Evolutionary conservation across 1,284 basidiomycete species (phyloP).

Genomic region (Malassezia japonica): DNA sequence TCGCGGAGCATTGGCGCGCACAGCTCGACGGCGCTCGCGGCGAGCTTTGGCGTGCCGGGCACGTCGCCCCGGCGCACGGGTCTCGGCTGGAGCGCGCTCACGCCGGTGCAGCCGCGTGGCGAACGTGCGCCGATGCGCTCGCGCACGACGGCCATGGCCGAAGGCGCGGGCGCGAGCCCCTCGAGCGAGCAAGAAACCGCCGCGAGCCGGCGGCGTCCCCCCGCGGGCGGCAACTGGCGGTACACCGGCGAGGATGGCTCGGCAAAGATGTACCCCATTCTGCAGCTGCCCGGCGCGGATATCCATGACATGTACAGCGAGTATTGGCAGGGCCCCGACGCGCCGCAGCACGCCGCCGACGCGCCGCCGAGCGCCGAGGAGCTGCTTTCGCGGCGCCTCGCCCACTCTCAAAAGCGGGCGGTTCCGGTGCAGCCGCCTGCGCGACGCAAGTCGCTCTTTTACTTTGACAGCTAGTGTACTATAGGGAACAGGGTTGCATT

Average conservation of each 20-base stretch:
- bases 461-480: constrained; percentile 11
- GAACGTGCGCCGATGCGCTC: not conserved
- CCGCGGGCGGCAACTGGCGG: not conserved
- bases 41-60: not conserved
- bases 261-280: constrained; percentile 15
- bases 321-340: constrained; percentile 3
- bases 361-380: not conserved
- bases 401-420: too few relatives aligned
- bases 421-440: too few relatives aligned
- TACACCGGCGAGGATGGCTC: not conserved
- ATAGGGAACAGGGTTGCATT: not conserved
- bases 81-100: constrained; percentile 17
- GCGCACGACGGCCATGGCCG: not conserved
- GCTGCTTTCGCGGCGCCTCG: not conserved
- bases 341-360: not conserved
- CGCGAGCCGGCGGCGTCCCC: too few relatives aligned
- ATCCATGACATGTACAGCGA: constrained; percentile 15
- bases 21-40: not conserved
- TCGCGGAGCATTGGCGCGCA: not conserved
- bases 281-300: constrained; percentile 11
- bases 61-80: constrained; percentile 13
- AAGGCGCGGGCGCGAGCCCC: not conserved
- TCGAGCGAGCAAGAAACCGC: not conserved
- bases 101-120: not conserved
- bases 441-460: constrained; percentile 15